phyloP scores from a whole-genome alignment of 2,329 filamentous ascomycete genomes.

The Capronia americana region DNA sequence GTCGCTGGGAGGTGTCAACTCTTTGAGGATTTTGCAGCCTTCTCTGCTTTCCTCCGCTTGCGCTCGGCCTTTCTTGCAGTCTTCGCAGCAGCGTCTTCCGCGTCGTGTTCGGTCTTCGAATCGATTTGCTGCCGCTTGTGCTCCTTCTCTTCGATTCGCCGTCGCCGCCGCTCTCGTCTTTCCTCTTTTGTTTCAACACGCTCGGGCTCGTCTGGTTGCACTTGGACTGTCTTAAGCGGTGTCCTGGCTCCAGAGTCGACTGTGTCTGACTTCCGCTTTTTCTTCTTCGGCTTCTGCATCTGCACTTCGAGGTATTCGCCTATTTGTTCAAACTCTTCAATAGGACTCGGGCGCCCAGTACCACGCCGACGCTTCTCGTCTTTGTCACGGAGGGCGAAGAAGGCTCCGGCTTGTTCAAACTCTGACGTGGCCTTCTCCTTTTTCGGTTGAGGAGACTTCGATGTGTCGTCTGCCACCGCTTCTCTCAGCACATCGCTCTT shows the following conservation, averaged over 20 bases:
- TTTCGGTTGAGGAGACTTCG: constrained; percentile 14
- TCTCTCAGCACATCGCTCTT: constrained; percentile 38
- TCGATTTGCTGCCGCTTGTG: neutral
- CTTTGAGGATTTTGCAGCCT: constrained; percentile 12
- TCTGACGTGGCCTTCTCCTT: constrained; percentile 23
- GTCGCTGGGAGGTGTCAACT: neutral
- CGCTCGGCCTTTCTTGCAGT: constrained; percentile 33
- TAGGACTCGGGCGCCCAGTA: constrained; percentile 23
- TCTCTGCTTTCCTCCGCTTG: constrained; percentile 34
- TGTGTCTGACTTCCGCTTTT: constrained; percentile 18
- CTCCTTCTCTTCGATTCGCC: constrained; percentile 34
- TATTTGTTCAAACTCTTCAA: constrained; percentile 37
- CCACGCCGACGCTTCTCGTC: constrained; percentile 29
- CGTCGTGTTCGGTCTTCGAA: constrained; percentile 8
- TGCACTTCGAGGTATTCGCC: constrained; percentile 34
- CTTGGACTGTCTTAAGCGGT: constrained; percentile 1
- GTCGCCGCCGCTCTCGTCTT: constrained; percentile 33
- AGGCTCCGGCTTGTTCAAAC: constrained; percentile 31
- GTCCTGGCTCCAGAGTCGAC: neutral
- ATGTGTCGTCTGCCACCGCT: neutral
- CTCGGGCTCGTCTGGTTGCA: neutral
- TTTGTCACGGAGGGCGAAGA: constrained; percentile 32
- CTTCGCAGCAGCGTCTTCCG: constrained; percentile 26
- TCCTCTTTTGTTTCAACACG: constrained; percentile 36
- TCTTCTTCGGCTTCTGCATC: constrained; percentile 27